A percentile compares a stretch with the other conserved stretches of the same genome.
Conservation (phyloP, 441 rosid species). For the Iberis amara region DNA sequence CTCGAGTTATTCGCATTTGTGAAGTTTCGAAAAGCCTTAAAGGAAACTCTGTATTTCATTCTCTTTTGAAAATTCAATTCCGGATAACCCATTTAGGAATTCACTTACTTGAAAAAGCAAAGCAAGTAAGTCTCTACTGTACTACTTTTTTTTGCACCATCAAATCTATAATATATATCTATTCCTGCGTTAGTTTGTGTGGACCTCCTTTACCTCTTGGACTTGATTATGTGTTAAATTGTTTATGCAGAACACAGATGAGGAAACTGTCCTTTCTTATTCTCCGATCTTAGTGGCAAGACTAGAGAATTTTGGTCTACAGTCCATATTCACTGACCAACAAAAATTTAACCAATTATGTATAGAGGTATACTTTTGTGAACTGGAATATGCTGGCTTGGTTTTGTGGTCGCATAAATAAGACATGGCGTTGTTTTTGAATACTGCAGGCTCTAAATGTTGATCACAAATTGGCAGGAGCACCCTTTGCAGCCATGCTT, state of each 20-base stretch:
- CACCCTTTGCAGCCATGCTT: conserved; percentile 92
- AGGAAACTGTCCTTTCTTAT: conserved; percentile 37
- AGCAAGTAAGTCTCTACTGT: conserved; percentile 53
- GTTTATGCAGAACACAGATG: conserved; percentile 51
- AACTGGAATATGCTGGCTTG: conserved; percentile 20
- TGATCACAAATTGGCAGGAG: conserved; percentile 74
- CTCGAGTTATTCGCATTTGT: conserved; percentile 80
- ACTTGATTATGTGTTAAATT: conserved; percentile 29
- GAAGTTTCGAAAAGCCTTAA: conserved; percentile 53
- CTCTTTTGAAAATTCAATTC: conserved; percentile 61
- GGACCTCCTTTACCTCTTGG: conserved; percentile 22
- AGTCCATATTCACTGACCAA: conserved; percentile 56
- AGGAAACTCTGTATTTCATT: conserved; percentile 38
- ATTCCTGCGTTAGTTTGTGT: conserved; percentile 16
- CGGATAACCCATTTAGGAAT: conserved; percentile 58
- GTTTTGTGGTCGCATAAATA: conserved; percentile 20
- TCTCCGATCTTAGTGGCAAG: conserved; percentile 61
- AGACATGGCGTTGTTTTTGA: conserved; percentile 24
- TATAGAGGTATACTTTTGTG: conserved; percentile 55
- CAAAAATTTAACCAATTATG: conserved; percentile 67
- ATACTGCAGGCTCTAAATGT: conserved; percentile 63
- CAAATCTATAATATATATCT: conserved; percentile 13
- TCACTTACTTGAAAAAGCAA: conserved; percentile 68
- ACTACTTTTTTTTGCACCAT: conserved; percentile 5
- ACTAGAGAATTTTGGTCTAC: conserved; percentile 56